phyloP scores from a whole-genome alignment of 2,329 filamentous ascomycete genomes.

The Penicillium sp. region DNA sequence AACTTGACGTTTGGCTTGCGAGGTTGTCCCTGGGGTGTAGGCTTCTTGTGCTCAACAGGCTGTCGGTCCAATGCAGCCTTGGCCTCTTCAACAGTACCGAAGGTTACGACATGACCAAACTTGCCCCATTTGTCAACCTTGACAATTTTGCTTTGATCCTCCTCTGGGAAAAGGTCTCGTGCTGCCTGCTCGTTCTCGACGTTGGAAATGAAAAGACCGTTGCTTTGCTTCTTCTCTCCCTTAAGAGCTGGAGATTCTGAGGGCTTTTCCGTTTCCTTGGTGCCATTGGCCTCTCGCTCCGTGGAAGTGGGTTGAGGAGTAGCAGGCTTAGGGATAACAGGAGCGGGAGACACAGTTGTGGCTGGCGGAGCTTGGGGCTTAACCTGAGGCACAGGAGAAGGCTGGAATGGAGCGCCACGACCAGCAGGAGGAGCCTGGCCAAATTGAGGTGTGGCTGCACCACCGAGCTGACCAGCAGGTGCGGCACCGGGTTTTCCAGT shows the following conservation, averaged over 20 bases:
- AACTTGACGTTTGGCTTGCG: constrained; percentile 78
- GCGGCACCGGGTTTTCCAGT: constrained; percentile 68
- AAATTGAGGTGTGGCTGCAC: constrained; percentile 33
- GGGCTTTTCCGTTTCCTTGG: constrained; percentile 44
- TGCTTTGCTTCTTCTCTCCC: constrained; percentile 61
- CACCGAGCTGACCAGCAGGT: constrained; percentile 24
- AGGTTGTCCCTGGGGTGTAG: constrained; percentile 63
- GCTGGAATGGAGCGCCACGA: constrained; percentile 24
- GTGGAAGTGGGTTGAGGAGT: constrained; percentile 35
- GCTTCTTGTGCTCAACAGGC: constrained; percentile 71
- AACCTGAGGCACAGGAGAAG: constrained; percentile 23
- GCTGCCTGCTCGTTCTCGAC: constrained; percentile 79
- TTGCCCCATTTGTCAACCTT: constrained; percentile 66
- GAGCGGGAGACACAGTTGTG: constrained; percentile 36
- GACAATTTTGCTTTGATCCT: constrained; percentile 76
- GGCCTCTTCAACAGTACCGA: constrained; percentile 74
- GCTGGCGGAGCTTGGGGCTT: constrained; percentile 23
- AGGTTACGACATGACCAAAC: constrained; percentile 77
- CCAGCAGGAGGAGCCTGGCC: constrained; percentile 37
- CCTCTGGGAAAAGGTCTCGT: constrained; percentile 73
- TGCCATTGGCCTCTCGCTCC: constrained; percentile 48
- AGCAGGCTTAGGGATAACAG: constrained; percentile 37
- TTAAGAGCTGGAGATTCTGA: constrained; percentile 53
- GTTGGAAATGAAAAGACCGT: constrained; percentile 86
- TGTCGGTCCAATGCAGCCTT: constrained; percentile 72